Conservation (phyloP, 495 filamentous ascomycete species). For the Talaromyces thailandensis region DNA sequence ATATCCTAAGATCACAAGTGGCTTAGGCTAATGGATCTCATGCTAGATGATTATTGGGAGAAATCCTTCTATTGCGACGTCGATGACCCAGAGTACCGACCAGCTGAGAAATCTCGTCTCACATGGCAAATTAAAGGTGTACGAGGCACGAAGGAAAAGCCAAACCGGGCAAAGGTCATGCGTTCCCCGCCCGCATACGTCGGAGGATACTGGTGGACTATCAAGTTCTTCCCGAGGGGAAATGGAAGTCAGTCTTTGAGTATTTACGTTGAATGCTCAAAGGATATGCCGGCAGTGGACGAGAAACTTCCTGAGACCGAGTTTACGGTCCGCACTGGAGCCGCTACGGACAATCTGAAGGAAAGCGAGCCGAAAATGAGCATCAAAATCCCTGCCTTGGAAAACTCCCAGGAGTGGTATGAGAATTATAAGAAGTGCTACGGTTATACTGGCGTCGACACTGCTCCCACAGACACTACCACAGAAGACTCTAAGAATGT, state of each 20-base stretch:
- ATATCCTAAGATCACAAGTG: not conserved
- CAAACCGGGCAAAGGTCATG: conserved; percentile 51
- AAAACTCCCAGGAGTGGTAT: conserved; percentile 21
- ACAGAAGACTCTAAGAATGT: conserved; percentile 3
- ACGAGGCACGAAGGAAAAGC: conserved; percentile 51
- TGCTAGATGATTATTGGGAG: conserved; percentile 50
- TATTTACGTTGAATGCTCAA: conserved; percentile 54
- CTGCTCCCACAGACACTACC: conserved; percentile 8
- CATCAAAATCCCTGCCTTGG: conserved; percentile 18
- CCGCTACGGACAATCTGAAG: conserved; percentile 20
- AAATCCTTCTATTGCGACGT: conserved; percentile 45
- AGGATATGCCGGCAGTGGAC: conserved; percentile 30
- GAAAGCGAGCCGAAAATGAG: conserved; percentile 21
- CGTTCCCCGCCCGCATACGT: conserved; percentile 48
- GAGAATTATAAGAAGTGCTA: conserved; percentile 27
- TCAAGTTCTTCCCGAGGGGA: conserved; percentile 61
- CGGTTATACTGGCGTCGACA: conserved; percentile 7
- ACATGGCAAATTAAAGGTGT: conserved; percentile 52
- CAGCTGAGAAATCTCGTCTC: conserved; percentile 43
- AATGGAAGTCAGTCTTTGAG: conserved; percentile 55
- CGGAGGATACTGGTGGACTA: conserved; percentile 58
- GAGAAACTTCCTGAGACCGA: conserved; percentile 29
- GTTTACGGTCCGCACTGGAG: conserved; percentile 27
- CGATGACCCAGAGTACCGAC: conserved; percentile 50
- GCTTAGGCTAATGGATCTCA: not conserved